Percentiles rank a stretch among this genome's conserved stretches.
Conservation (phyloP, 495 filamentous ascomycete genomes). For the Lasiosphaeris hirsuta region DNA sequence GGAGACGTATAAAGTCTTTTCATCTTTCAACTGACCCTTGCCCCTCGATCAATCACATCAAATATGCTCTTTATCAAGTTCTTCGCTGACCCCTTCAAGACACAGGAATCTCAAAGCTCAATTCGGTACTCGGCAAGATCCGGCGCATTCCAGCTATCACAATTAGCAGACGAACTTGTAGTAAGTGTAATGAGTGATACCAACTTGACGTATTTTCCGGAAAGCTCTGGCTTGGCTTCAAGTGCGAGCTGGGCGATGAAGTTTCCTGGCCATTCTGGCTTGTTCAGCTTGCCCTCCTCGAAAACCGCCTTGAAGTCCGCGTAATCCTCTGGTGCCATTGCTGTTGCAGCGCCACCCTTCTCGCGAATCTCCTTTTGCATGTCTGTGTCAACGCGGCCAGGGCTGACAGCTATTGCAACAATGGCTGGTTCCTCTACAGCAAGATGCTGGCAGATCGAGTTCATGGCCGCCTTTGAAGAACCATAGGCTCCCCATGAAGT, state of each 20-base stretch:
- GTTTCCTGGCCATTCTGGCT: constrained; percentile 78
- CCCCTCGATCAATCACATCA: constrained; percentile 8
- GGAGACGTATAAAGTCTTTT: constrained; percentile 81
- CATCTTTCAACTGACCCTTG: constrained; percentile 87
- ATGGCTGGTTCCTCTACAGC: constrained; percentile 77
- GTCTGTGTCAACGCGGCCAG: constrained; percentile 85
- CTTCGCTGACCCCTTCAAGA: constrained; percentile 13
- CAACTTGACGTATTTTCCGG: constrained; percentile 71
- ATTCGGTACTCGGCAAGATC: constrained; percentile 62
- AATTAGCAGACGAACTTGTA: constrained; percentile 37
- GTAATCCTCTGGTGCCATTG: constrained; percentile 63
- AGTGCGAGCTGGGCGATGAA: constrained; percentile 77
- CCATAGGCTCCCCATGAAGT: constrained; percentile 77
- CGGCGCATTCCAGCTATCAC: constrained; percentile 64
- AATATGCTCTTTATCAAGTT: constrained; percentile 9
- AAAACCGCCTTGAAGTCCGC: constrained; percentile 64
- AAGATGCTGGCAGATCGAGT: constrained; percentile 71
- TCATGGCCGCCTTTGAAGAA: constrained; percentile 82
- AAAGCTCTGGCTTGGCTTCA: constrained; percentile 58
- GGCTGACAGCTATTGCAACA: constrained; percentile 65
- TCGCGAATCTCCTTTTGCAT: constrained; percentile 87
- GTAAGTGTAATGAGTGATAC: constrained; percentile 1
- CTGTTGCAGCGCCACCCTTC: constrained; percentile 48
- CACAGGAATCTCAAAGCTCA: neutral
- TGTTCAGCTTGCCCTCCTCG: constrained; percentile 67